Conservation (phyloP, 2,329 filamentous ascomycete species). For the Emmonsiellopsis sp. region DNA sequence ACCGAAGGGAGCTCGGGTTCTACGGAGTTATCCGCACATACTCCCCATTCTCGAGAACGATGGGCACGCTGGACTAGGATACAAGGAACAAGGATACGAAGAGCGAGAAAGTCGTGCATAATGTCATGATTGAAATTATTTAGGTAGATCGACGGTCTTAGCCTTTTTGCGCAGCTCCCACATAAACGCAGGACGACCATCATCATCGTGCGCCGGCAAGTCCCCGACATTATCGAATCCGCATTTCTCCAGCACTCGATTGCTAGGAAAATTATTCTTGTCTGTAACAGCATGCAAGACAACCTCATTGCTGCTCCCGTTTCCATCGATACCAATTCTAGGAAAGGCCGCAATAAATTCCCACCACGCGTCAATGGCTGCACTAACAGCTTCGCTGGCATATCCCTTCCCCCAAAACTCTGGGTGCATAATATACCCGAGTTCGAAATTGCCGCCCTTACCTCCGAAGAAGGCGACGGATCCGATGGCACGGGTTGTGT, state of each 20-base stretch:
- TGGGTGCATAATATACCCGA: conserved; percentile 19
- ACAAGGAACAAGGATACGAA: no score
- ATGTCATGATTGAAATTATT: no score
- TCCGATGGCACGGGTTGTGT: conserved; percentile 12
- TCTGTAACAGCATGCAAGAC: neutral
- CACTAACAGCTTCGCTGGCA: conserved; percentile 17
- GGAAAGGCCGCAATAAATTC: conserved; percentile 6
- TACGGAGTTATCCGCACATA: no score
- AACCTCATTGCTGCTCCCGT: neutral
- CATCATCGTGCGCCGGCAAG: neutral
- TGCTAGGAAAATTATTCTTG: neutral
- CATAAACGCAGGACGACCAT: neutral
- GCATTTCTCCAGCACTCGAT: conserved; percentile 3
- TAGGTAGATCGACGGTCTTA: neutral
- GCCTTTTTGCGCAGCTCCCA: conserved; percentile 12
- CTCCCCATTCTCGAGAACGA: no score
- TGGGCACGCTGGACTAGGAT: no score
- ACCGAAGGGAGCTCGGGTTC: no score
- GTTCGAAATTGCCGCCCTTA: conserved; percentile 9
- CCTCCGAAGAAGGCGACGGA: conserved; percentile 14
- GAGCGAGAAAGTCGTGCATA: conserved; percentile 4
- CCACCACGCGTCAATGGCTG: conserved; percentile 18
- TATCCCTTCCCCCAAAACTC: conserved; percentile 19
- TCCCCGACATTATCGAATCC: neutral
- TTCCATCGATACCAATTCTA: neutral